Conservation (phyloP, 352 stramenopile genomes). For the Pythium rishiriense region DNA sequence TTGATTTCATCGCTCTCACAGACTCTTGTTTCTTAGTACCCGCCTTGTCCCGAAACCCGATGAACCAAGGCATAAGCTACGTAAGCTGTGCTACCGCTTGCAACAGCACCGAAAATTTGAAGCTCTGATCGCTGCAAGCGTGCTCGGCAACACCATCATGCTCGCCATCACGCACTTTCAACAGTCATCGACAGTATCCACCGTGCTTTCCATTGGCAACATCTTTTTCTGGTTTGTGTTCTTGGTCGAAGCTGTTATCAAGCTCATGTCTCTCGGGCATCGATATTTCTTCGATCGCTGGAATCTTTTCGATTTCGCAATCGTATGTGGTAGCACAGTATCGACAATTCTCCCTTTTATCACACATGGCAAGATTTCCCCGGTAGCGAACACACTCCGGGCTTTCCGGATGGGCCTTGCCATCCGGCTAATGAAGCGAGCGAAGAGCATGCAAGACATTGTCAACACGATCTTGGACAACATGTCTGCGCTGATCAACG, state of each 20-base stretch:
- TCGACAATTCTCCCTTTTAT: constrained; percentile 44
- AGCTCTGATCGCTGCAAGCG: constrained; percentile 31
- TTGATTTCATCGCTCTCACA: not conserved
- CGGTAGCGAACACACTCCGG: constrained; percentile 54
- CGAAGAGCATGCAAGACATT: constrained; percentile 61
- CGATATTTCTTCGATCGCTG: constrained; percentile 62
- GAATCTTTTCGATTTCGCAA: constrained; percentile 73
- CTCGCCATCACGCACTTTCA: constrained; percentile 42
- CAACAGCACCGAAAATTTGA: constrained; percentile 40
- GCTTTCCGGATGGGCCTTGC: constrained; percentile 66
- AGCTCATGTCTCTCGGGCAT: constrained; percentile 58
- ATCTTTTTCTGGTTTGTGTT: constrained; percentile 63
- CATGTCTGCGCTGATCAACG: constrained; percentile 74
- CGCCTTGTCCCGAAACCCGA: constrained; percentile 32
- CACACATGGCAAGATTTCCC: constrained; percentile 42
- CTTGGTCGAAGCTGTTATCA: constrained; percentile 57
- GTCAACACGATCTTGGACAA: constrained; percentile 72
- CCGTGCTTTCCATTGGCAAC: constrained; percentile 30
- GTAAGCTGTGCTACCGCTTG: constrained; percentile 32
- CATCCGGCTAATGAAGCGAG: constrained; percentile 46
- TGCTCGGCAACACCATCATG: constrained; percentile 45
- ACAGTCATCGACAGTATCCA: constrained; percentile 23
- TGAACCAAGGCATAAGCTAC: constrained; percentile 28
- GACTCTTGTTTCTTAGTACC: constrained; percentile 12
- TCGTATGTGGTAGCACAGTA: constrained; percentile 46